Base-by-base conservation (phyloP, 2,329 filamentous ascomycete species). In the Epichloe festucae region DNA sequence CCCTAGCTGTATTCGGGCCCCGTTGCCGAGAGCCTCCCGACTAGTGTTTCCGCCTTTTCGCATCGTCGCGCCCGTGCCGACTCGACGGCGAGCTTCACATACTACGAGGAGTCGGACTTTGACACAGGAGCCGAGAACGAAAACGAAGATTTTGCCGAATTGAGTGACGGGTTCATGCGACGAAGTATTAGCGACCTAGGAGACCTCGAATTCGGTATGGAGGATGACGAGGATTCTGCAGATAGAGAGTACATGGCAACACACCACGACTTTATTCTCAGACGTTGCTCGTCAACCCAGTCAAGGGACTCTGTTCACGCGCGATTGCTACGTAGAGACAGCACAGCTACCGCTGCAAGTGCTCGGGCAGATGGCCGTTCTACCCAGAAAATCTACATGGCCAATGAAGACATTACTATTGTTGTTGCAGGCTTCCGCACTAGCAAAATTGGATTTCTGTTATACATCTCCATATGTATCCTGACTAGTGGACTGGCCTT, bases 1-100 rank as follows among this genome's bases (percentile, higher is more conserved):
- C 10, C 15, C 14, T n/a, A 81, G 77, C 79, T 95, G 46, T 98
- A 91, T 69, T 85, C 91, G 23, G 93, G 93, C 6, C 93, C 91
- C 6, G 83, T 96, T 62, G 90, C 89, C 51, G 93, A 98, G 71
- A 96, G 89, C 63, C 79, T 98, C n/a, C 93, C 93, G 1, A 93
- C 88, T 11, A 96, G 90, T 63, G 77, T 90, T 38, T 89, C 89
- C n/a, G 86, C 89, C 35, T 98, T 98, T 65, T 84, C 82, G 46
- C 90, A 95, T 67, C 87, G 89, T 54, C 81, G 89, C 54, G 74
- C 76, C 39, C 82, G 91, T 60, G 83, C 88, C 58, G 87, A 90
- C 62, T 97, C 91, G 14, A 89, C 78, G 5, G 74, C 90, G 31
- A 96, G 89, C 68, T 97, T 96, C 66, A 82, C 89, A 1, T 96